Conservation (phyloP, 2,329 filamentous ascomycete genomes). For the Xylaria sp. region DNA sequence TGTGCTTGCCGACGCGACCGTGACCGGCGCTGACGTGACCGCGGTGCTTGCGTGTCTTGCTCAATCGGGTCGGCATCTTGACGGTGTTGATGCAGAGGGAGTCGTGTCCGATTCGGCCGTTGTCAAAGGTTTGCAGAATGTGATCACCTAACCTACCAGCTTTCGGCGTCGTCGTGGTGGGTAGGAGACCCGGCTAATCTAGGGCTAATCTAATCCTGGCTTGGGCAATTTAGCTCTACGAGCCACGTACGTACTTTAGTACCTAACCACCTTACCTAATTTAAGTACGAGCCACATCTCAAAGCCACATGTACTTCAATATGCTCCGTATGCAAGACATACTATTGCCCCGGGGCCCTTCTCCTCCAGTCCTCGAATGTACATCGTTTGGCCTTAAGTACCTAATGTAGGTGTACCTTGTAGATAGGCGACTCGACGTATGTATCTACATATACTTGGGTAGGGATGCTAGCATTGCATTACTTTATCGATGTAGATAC, state of each 20-base stretch:
- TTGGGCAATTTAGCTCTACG: too few relatives aligned
- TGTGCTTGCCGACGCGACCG: slow-evolving; percentile 98
- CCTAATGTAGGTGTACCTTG: too few relatives aligned
- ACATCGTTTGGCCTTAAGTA: too few relatives aligned
- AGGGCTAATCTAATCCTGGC: slow-evolving; percentile 36
- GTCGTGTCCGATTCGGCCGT: slow-evolving; percentile 32
- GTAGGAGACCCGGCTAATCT: slow-evolving; percentile 38
- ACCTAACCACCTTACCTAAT: not conserved
- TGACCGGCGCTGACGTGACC: slow-evolving; percentile 98
- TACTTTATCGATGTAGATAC: not conserved
- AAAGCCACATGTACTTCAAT: not conserved
- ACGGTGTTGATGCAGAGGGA: slow-evolving; percentile 32
- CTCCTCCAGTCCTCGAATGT: too few relatives aligned
- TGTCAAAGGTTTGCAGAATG: slow-evolving; percentile 35
- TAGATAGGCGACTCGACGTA: not conserved
- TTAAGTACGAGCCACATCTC: not conserved
- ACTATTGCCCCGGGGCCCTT: too few relatives aligned
- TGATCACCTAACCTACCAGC: slow-evolving; percentile 7
- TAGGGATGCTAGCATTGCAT: not conserved
- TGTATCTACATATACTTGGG: not conserved
- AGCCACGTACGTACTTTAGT: too few relatives aligned
- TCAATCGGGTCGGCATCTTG: slow-evolving; percentile 41
- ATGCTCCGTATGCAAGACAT: too few relatives aligned
- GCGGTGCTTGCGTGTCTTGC: slow-evolving; percentile 62
- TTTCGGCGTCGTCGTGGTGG: slow-evolving; percentile 17